Evolutionary conservation across 75 land plant species (phyloP), one percentile per base, ranked within the genome.

Genomic region (Isoetes taiwanensis): DNA sequence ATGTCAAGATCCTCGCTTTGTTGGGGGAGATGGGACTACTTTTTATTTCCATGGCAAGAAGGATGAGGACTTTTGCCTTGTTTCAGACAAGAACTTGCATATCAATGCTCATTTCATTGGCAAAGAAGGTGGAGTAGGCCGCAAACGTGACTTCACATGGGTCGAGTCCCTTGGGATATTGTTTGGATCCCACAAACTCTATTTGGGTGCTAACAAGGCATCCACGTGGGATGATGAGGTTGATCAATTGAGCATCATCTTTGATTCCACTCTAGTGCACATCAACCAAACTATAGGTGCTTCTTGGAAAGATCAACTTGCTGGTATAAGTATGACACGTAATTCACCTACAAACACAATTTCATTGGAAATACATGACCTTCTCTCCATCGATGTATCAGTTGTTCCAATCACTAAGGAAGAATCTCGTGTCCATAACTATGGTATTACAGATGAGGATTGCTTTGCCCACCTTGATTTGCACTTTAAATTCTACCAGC

Each of bases 301-400:
- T 16, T 65, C 53, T 42, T 76, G 82, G 77, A 54, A 34, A 27
- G n/a, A n/a, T n/a, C n/a, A n/a, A n/a, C n/a, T n/a, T n/a, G n/a
- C n/a, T n/a, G n/a, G n/a, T n/a, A n/a, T n/a, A n/a, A n/a, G n/a
- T n/a, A n/a, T n/a, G n/a, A n/a, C n/a, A n/a, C n/a, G n/a, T n/a
- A n/a, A n/a, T n/a, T n/a, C n/a, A n/a, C n/a, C n/a, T n/a, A n/a
- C n/a, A n/a, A n/a, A n/a, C n/a, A n/a, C n/a, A n/a, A n/a, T n/a
- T n/a, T n/a, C n/a, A n/a, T n/a, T n/a, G n/a, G n/a, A n/a, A n/a
- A n/a, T n/a, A n/a, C n/a, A n/a, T n/a, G n/a, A n/a, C n/a, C n/a
- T n/a, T n/a, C n/a, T n/a, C n/a, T n/a, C n/a, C n/a, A n/a, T n/a
- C n/a, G n/a, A n/a, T n/a, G n/a, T n/a, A n/a, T n/a, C n/a, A n/a